phyloP scores from a whole-genome alignment of 2,329 filamentous ascomycete genomes.

The Fusarium paranaense region DNA sequence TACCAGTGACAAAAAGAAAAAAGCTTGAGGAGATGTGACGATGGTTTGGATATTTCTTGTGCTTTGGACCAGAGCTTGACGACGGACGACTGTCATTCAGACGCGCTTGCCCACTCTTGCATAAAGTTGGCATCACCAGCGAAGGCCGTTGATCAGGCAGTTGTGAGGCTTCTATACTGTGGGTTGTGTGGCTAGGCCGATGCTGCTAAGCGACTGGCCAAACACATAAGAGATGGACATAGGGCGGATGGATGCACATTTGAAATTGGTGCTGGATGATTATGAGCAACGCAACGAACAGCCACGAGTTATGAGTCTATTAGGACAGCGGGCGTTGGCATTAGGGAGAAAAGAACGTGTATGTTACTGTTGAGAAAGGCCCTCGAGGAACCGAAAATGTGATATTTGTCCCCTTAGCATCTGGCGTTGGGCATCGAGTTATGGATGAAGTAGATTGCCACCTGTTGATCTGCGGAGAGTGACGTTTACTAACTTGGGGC shows the following conservation, averaged over 20 bases:
- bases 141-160: neutral
- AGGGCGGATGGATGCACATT: neutral
- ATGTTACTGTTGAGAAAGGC: neutral
- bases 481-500: neutral
- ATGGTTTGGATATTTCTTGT: neutral
- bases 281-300: slow-evolving; percentile 1
- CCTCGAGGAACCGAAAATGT: neutral
- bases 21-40: too few relatives aligned
- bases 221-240: neutral
- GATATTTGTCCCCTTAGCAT: neutral
- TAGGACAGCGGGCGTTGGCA: slow-evolving; percentile 1
- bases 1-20: neutral
- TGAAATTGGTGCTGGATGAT: neutral
- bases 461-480: neutral
- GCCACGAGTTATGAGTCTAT: slow-evolving; percentile 1
- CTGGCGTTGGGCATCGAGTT: neutral
- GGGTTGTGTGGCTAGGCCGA: neutral
- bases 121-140: neutral
- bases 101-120: neutral
- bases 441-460: neutral
- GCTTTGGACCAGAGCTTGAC: neutral
- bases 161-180: neutral
- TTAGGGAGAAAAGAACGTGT: neutral
- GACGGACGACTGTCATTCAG: neutral
- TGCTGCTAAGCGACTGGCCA: neutral